Percentiles rank a stretch among this genome's conserved stretches.
Conservation (phyloP, 768 basidiomycete species). For the Lactifluus echinatus region DNA sequence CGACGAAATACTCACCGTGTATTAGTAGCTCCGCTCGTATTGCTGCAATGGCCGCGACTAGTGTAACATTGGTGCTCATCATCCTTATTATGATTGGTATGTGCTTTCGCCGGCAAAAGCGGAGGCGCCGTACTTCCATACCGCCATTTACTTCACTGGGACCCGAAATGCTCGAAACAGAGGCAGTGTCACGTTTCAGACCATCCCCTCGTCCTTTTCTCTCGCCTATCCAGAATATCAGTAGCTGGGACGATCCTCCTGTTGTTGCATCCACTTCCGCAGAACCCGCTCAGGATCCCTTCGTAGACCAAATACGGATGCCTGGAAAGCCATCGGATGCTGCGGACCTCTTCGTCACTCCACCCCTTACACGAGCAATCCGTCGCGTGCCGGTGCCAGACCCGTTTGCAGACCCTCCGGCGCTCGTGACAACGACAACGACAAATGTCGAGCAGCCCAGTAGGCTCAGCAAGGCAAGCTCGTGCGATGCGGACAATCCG, state of each 20-base stretch:
- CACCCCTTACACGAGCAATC: neutral
- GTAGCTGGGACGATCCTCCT: neutral
- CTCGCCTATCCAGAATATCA: neutral
- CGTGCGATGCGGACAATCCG: neutral
- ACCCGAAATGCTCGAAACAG: neutral
- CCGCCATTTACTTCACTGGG: neutral
- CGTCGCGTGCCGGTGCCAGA: neutral
- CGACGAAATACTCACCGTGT: neutral
- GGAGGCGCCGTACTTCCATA: neutral
- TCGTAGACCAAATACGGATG: neutral
- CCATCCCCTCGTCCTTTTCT: neutral
- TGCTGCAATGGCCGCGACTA: constrained; percentile 3
- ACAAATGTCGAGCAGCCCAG: neutral
- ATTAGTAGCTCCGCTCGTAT: neutral
- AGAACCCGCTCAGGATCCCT: neutral
- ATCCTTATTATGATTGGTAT: neutral
- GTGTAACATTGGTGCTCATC: neutral
- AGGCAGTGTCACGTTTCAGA: neutral
- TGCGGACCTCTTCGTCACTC: neutral
- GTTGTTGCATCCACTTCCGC: neutral
- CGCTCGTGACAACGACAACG: neutral
- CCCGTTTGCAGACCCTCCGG: constrained; percentile 3
- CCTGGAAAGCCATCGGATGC: neutral
- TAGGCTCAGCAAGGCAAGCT: constrained; percentile 3
- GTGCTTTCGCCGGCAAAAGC: neutral